Evolutionary conservation across 306 rosid species (phyloP).

Genomic region (Ormosia emarginata): DNA sequence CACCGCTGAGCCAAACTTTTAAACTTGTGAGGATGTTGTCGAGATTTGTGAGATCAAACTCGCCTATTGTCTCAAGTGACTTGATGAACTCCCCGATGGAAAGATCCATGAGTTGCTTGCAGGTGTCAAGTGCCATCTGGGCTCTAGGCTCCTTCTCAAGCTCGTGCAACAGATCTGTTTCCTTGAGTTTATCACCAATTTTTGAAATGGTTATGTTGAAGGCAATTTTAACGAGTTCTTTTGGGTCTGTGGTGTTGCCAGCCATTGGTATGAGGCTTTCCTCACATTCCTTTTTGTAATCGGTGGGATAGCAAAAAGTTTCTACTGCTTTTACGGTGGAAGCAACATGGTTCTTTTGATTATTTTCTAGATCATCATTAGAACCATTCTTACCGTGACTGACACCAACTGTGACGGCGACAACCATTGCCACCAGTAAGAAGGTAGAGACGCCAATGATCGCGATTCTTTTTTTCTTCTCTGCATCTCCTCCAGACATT

Average conservation of each 20-base stretch:
- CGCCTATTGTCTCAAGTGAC: slow-evolving; percentile 22
- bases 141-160: slow-evolving; percentile 54
- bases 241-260: neutral
- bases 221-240: slow-evolving; percentile 28
- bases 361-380: neutral
- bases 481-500: slow-evolving; percentile 24
- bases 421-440: slow-evolving; percentile 48
- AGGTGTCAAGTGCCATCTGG: slow-evolving; percentile 41
- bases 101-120: slow-evolving; percentile 40
- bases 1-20: slow-evolving; percentile 52
- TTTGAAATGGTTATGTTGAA: slow-evolving; percentile 34
- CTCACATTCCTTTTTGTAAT: slow-evolving; percentile 32
- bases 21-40: slow-evolving; percentile 36
- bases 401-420: slow-evolving; percentile 38
- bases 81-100: slow-evolving; percentile 28
- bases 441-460: slow-evolving; percentile 26
- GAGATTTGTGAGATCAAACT: slow-evolving; percentile 6
- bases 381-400: neutral
- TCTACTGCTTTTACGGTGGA: neutral
- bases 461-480: slow-evolving; percentile 14
- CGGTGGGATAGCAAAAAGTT: slow-evolving; percentile 41
- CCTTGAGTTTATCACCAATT: slow-evolving; percentile 14
- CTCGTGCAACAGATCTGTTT: slow-evolving; percentile 23
- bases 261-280: neutral
- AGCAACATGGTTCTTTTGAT: neutral